Conservation (phyloP, 1,284 basidiomycete species). For the Flammula alnicola region DNA sequence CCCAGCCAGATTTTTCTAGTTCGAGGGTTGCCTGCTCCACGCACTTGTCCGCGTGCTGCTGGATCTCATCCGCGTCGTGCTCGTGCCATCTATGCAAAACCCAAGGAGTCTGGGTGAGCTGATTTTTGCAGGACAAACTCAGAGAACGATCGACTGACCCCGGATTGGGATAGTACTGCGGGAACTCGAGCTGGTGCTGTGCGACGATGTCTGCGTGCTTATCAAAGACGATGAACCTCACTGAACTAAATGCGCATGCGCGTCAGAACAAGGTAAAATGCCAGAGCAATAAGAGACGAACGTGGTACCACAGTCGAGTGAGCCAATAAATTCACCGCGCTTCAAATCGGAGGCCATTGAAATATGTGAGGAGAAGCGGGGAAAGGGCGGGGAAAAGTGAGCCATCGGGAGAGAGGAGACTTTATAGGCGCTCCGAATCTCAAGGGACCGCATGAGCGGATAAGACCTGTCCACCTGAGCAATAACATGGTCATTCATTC, state of each 20-base stretch:
- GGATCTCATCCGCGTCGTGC: constrained; percentile 89
- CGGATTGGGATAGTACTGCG: constrained; percentile 89
- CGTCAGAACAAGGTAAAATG: constrained; percentile 7
- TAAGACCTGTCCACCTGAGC: constrained; percentile 23
- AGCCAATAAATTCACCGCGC: constrained; percentile 83
- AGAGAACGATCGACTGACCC: constrained; percentile 52
- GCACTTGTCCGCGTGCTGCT: constrained; percentile 78
- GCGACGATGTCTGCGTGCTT: constrained; percentile 87
- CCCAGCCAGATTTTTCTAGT: constrained; percentile 79
- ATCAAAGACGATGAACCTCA: constrained; percentile 95
- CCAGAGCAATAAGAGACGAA: constrained; percentile 52
- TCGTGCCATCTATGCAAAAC: constrained; percentile 86
- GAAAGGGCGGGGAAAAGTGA: constrained; percentile 20
- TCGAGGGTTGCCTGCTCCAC: constrained; percentile 76
- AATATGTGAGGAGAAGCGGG: constrained; percentile 15
- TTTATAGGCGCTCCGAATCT: constrained; percentile 23
- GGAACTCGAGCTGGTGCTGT: constrained; percentile 88
- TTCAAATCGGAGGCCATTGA: constrained; percentile 42
- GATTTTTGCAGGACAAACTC: no score
- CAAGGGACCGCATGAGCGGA: constrained; percentile 14
- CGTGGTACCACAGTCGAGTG: constrained; percentile 94
- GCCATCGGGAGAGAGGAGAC: constrained; percentile 13
- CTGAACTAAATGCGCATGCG: constrained; percentile 62
- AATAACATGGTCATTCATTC: constrained; percentile 16
- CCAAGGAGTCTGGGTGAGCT: no score